These are phyloP conservation scores for Trebouxia sp. DNA, from an alignment of 139 green algal species.

Conservation along the genomic window DNA sequence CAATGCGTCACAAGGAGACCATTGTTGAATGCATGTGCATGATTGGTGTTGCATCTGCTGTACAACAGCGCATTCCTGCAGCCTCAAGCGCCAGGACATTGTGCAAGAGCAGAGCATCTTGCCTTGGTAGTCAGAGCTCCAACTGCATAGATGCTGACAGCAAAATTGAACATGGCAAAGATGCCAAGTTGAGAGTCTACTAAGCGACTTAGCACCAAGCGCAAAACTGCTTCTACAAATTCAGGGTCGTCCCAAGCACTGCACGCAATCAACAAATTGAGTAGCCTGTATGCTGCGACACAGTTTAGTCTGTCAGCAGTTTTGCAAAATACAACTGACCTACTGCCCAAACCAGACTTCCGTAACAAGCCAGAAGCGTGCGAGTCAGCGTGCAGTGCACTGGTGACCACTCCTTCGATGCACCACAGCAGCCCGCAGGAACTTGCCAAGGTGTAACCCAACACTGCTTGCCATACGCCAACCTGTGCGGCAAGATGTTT, in stretches of 20 bases:
- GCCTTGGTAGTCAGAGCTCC: constrained; percentile 11
- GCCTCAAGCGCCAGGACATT: too few relatives aligned
- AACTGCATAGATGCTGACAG: constrained; percentile 14
- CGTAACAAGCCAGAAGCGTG: constrained; percentile 11
- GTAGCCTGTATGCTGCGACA: too few relatives aligned
- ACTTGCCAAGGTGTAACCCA: constrained; percentile 6
- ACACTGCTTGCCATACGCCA: constrained; percentile 10
- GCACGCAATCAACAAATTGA: too few relatives aligned
- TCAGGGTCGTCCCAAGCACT: constrained; percentile 22
- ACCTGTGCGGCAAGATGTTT: background rate
- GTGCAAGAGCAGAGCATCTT: background rate
- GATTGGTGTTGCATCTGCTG: background rate
- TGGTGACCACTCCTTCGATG: constrained; percentile 8
- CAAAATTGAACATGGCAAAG: constrained; percentile 19
- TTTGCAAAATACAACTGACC: background rate
- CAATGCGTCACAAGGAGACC: too few relatives aligned
- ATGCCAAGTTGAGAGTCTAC: constrained; percentile 19
- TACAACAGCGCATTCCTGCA: too few relatives aligned
- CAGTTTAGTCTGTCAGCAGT: background rate
- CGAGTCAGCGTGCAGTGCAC: background rate
- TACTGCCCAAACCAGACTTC: background rate
- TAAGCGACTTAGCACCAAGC: background rate
- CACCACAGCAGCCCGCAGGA: constrained; percentile 7
- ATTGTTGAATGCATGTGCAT: too few relatives aligned
- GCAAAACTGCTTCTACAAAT: constrained; percentile 17